phyloP scores from a whole-genome alignment of 169 alveolate species.

The Plasmodium coatneyi region DNA sequence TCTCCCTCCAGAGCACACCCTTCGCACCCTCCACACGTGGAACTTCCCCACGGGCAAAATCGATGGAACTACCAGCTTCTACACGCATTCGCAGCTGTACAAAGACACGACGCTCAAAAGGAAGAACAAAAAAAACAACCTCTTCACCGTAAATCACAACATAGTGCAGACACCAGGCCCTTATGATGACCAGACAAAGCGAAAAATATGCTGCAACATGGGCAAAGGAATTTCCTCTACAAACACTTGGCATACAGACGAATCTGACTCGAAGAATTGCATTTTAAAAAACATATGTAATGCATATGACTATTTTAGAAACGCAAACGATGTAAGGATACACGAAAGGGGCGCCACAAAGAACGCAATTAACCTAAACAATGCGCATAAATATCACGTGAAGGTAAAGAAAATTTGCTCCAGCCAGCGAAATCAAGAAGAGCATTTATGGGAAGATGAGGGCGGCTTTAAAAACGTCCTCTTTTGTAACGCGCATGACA shows the following conservation, averaged over 20 bases:
- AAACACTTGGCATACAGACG: background rate
- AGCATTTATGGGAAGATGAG: background rate
- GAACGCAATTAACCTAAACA: background rate
- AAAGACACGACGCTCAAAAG: background rate
- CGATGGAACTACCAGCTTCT: background rate
- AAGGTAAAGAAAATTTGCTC: slow-evolving; percentile 52
- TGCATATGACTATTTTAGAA: background rate
- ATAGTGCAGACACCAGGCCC: background rate
- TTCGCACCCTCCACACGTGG: background rate
- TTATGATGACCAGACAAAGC: background rate
- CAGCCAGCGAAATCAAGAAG: background rate
- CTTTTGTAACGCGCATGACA: background rate
- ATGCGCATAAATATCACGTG: slow-evolving; percentile 5
- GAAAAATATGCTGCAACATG: background rate
- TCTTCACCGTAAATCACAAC: background rate
- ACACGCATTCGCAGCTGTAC: background rate
- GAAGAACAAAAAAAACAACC: background rate
- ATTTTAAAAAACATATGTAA: slow-evolving; percentile 4
- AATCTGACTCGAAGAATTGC: slow-evolving; percentile 17
- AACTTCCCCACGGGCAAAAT: background rate
- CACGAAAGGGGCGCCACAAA: background rate
- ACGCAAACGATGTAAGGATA: background rate
- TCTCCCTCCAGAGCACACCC: background rate
- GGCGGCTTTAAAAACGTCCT: background rate
- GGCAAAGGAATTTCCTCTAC: background rate